Evolutionary conservation across 352 stramenopile genomes (phyloP).

Genomic region (Phytophthora rubi): DNA sequence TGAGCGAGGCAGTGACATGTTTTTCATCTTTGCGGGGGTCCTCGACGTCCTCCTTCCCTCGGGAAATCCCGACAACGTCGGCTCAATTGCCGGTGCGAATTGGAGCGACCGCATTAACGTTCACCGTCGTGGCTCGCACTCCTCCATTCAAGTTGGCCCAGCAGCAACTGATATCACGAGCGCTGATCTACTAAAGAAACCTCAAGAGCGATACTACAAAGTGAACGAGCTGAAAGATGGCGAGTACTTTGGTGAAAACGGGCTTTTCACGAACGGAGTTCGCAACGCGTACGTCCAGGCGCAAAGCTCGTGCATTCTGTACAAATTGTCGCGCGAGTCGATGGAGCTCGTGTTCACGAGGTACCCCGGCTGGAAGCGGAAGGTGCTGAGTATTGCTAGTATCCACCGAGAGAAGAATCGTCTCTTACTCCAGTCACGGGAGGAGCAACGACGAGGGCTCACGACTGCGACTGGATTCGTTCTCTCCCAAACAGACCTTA

Average conservation of each 20-base stretch:
- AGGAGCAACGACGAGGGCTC: slow-evolving; percentile 13
- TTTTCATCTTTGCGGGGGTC: slow-evolving; percentile 67
- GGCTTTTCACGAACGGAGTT: slow-evolving; percentile 54
- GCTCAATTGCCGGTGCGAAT: neutral
- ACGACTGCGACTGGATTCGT: slow-evolving; percentile 7
- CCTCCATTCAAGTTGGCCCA: slow-evolving; percentile 3
- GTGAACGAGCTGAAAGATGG: slow-evolving; percentile 54
- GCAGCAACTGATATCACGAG: neutral
- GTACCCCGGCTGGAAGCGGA: slow-evolving; percentile 72
- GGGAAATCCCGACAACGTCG: neutral
- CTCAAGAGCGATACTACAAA: slow-evolving; percentile 22
- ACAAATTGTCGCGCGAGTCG: slow-evolving; percentile 61
- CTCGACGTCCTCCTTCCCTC: slow-evolving; percentile 45
- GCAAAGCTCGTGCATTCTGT: slow-evolving; percentile 67
- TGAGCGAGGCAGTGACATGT: slow-evolving; percentile 70
- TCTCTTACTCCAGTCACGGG: slow-evolving; percentile 18
- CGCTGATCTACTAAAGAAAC: neutral
- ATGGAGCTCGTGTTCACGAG: slow-evolving; percentile 71
- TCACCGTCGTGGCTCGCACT: neutral
- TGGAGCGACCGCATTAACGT: neutral
- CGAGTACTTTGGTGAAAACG: slow-evolving; percentile 73
- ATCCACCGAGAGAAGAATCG: slow-evolving; percentile 60
- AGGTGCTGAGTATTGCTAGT: slow-evolving; percentile 67
- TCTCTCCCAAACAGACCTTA: slow-evolving; percentile 30
- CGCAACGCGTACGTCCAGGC: slow-evolving; percentile 56